Percentiles rank a stretch among this genome's conserved stretches.
Conservation (phyloP, 2,329 filamentous ascomycete genomes). For the Diaporthe velutina region DNA sequence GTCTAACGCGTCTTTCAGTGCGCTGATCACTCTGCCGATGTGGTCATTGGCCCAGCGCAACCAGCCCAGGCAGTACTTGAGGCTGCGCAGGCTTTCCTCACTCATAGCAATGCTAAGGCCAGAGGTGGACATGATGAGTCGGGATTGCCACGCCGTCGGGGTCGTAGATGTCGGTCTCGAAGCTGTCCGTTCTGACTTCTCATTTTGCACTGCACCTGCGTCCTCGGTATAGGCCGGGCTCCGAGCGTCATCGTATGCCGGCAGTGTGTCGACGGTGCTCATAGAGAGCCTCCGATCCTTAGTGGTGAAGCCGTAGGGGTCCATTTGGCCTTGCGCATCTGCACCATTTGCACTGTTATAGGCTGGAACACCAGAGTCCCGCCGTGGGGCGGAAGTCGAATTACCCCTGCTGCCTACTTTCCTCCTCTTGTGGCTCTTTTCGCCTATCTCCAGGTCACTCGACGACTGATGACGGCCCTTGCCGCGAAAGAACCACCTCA, state of each 20-base stretch:
- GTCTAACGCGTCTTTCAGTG: slow-evolving; percentile 81
- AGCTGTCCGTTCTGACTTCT: slow-evolving; percentile 42
- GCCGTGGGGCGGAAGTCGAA: slow-evolving; percentile 44
- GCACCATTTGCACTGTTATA: slow-evolving; percentile 39
- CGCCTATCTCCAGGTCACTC: slow-evolving; percentile 61
- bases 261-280: slow-evolving; percentile 80
- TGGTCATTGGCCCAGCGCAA: slow-evolving; percentile 86
- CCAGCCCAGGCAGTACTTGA: slow-evolving; percentile 87
- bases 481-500: slow-evolving; percentile 82
- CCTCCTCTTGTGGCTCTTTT: slow-evolving; percentile 68
- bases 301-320: slow-evolving; percentile 43
- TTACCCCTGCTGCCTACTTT: slow-evolving; percentile 63
- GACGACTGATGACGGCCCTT: slow-evolving; percentile 65
- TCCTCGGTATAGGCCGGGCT: slow-evolving; percentile 82
- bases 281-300: slow-evolving; percentile 70
- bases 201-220: slow-evolving; percentile 37
- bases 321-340: slow-evolving; percentile 38
- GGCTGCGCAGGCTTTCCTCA: slow-evolving; percentile 84
- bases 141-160: slow-evolving; percentile 76
- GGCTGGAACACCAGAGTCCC: slow-evolving; percentile 45
- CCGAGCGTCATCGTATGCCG: slow-evolving; percentile 84
- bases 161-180: slow-evolving; percentile 46
- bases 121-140: slow-evolving; percentile 90
- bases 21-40: slow-evolving; percentile 80
- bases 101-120: slow-evolving; percentile 93